phyloP scores from a whole-genome alignment of 768 basidiomycete genomes.

The Psilocybe sp. region DNA sequence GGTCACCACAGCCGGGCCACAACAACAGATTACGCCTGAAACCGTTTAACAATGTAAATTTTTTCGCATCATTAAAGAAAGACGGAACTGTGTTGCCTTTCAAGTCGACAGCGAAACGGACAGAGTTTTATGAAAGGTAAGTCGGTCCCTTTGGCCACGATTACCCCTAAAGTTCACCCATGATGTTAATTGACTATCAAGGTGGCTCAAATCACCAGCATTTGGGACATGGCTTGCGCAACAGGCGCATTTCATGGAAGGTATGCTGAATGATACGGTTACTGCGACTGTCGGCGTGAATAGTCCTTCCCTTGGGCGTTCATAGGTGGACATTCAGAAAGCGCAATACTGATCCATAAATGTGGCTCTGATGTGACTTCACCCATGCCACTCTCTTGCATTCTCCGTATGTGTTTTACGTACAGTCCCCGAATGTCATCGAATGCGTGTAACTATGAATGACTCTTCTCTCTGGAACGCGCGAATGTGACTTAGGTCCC shows the following conservation, averaged over 20 bases:
- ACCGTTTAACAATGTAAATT: constrained; percentile 66
- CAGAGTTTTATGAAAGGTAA: constrained; percentile 68
- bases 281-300: background rate
- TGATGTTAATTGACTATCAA: constrained; percentile 8
- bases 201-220: constrained; percentile 70
- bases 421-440: no score
- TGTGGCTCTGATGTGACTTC: no score
- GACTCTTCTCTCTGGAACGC: no score
- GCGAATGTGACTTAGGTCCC: no score
- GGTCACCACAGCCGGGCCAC: background rate
- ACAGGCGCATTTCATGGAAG: constrained; percentile 70
- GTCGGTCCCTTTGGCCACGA: constrained; percentile 5
- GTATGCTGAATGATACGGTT: constrained; percentile 38
- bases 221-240: constrained; percentile 80
- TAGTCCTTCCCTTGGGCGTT: background rate
- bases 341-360: background rate
- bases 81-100: constrained; percentile 76
- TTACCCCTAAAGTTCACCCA: background rate
- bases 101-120: constrained; percentile 58
- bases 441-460: no score
- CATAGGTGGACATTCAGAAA: background rate
- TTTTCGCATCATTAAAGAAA: constrained; percentile 69
- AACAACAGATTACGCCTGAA: constrained; percentile 45
- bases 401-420: no score
- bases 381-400: no score